A percentile compares a stretch with the other conserved stretches of the same genome.
Conservation (phyloP, 2,329 filamentous ascomycete genomes). For the Hypoxylon sp. region DNA sequence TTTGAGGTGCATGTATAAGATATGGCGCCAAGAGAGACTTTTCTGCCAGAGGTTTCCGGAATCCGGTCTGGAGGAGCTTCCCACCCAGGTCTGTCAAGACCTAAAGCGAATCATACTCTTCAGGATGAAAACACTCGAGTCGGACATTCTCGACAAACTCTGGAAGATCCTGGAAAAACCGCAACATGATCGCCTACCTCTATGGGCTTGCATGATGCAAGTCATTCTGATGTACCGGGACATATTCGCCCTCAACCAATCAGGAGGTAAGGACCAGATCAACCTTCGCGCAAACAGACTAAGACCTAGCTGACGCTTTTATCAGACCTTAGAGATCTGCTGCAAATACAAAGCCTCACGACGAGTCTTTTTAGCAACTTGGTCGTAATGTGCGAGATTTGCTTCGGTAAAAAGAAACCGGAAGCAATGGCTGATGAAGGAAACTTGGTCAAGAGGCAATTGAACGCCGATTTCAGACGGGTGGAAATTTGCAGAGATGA, state of each 20-base stretch:
- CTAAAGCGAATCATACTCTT: constrained; percentile 47
- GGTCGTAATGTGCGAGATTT: constrained; percentile 51
- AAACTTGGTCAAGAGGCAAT: constrained; percentile 34
- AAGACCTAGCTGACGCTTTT: constrained; percentile 35
- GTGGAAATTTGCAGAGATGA: constrained; percentile 42
- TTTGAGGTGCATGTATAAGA: constrained; percentile 65
- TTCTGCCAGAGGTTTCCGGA: constrained; percentile 51
- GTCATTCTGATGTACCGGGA: constrained; percentile 64
- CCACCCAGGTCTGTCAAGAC: constrained; percentile 50
- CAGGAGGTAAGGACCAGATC: constrained; percentile 40
- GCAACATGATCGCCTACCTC: constrained; percentile 56
- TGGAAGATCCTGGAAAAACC: constrained; percentile 43
- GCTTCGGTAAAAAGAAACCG: constrained; percentile 49
- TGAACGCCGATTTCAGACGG: constrained; percentile 43
- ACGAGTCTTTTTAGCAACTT: constrained; percentile 48
- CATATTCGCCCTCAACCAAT: constrained; percentile 50
- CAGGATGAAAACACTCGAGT: constrained; percentile 49
- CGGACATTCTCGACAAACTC: constrained; percentile 44
- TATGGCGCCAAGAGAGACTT: constrained; percentile 61
- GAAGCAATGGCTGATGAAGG: constrained; percentile 37
- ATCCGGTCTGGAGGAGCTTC: constrained; percentile 52
- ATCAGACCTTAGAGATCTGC: constrained; percentile 31
- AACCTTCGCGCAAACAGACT: not conserved
- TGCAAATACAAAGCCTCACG: constrained; percentile 34
- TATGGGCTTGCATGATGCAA: constrained; percentile 65